Percentiles rank a stretch among this genome's conserved stretches.
Conservation (phyloP, 352 stramenopile genomes). For the Globisporangium ultimum region DNA sequence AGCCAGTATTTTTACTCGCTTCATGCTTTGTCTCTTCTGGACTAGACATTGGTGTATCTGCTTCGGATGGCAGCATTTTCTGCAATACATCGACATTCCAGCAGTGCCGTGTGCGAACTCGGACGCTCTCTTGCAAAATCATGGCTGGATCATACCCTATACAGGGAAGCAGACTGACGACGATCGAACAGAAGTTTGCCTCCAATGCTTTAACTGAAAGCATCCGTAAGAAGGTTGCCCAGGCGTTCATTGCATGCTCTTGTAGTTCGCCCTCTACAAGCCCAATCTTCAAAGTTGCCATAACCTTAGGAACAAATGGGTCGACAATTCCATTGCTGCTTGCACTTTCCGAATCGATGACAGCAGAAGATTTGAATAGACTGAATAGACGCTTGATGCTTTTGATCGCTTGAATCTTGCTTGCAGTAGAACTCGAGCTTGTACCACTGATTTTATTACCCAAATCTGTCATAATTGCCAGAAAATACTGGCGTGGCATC, state of each 20-base stretch:
- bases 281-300: constrained; percentile 84
- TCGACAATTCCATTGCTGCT: constrained; percentile 55
- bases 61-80: constrained; percentile 3
- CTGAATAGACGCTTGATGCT: constrained; percentile 72
- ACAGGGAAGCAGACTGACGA: constrained; percentile 84
- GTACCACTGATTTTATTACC: constrained; percentile 58
- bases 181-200: constrained; percentile 81
- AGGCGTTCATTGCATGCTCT: constrained; percentile 62
- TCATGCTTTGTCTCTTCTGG: background rate
- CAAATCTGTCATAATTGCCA: constrained; percentile 82
- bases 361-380: constrained; percentile 38
- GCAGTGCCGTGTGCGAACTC: constrained; percentile 13
- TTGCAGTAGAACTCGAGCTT: constrained; percentile 18
- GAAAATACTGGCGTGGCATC: constrained; percentile 76
- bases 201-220: constrained; percentile 78
- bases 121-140: constrained; percentile 34
- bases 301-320: constrained; percentile 86
- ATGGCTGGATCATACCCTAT: constrained; percentile 40
- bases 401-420: constrained; percentile 63
- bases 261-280: constrained; percentile 53
- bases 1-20: background rate
- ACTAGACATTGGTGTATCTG: background rate
- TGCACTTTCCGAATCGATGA: constrained; percentile 22
- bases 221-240: constrained; percentile 77
- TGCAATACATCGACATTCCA: constrained; percentile 48